Base-by-base conservation (phyloP, 495 filamentous ascomycete species). In the Penicillium ucsense region DNA sequence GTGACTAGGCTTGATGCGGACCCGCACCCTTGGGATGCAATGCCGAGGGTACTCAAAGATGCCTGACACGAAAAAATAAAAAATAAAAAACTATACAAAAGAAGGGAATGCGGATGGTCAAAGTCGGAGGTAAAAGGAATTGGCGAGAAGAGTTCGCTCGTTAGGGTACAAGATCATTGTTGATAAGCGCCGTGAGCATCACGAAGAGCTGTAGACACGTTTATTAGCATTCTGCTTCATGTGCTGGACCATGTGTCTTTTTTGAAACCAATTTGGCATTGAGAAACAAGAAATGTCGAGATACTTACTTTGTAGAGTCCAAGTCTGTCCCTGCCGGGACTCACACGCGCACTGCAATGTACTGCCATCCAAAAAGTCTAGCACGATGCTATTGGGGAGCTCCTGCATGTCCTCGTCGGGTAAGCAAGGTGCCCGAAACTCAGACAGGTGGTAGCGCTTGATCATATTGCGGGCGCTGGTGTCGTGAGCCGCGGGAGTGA, bases 391-490 rank as follows among this genome's bases (percentile, higher is more conserved):
- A 58, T 94, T 84, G 7, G 89, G 86, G 35, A 96, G 64, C 67
- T 96, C 90, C 64, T 94, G 85, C 52, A 84, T 71, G 49, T 96
- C 90, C 53, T 90, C 81, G 65, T 94, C 88, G 2, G 90, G 90
- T 6, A 86, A 73, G 51, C 81, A 86, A 5, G 89, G 89, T 7
- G 70, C 65, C 50, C 76, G 75, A 70, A 96, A 94, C 42, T 92
- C 88, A 49, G 77, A 80, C 38, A 96, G 72, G 57, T 89, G 85
- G 57, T 85, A 95, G 29, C 80, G 78, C 67, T 88, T 90, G 49
- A 79, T 72, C 43, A 80, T 70, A 49, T 67, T 80, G 54, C 64
- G 73, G 66, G 62, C 71, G 58, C 50, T 71, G 35, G 68, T 64
- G 53, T 64, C 59, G 37, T 53, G 59, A 48, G 64, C 69, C 28